Evolutionary conservation across 768 basidiomycete genomes (phyloP).

Genomic region (Artomyces pyxidatus): DNA sequence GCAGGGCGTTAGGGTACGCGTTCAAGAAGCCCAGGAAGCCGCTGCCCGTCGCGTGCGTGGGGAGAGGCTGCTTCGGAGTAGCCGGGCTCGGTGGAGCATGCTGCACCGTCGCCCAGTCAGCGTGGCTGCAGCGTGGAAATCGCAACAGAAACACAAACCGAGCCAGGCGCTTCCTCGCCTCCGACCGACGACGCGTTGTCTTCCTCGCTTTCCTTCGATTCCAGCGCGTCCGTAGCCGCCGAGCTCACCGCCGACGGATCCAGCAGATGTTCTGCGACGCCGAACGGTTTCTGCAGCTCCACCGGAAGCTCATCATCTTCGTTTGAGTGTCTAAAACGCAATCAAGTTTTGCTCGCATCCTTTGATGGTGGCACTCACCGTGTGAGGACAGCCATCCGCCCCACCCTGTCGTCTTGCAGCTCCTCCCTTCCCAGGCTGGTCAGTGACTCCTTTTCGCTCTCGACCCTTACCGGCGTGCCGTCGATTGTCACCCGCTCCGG

Average conservation of each 20-base stretch:
- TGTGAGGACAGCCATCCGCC: slow-evolving; percentile 58
- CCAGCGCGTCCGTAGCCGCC: slow-evolving; percentile 7
- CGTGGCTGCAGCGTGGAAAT: not conserved
- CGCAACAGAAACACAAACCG: slow-evolving; percentile 1
- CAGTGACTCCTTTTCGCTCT: slow-evolving; percentile 71
- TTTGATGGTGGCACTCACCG: slow-evolving; percentile 38
- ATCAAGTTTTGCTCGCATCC: slow-evolving; percentile 4
- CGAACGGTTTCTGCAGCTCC: slow-evolving; percentile 52
- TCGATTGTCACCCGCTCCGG: slow-evolving; percentile 35
- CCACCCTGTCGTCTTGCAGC: slow-evolving; percentile 61
- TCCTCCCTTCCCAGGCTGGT: slow-evolving; percentile 68
- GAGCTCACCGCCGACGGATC: slow-evolving; percentile 28
- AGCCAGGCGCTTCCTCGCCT: slow-evolving; percentile 11
- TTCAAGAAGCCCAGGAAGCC: slow-evolving; percentile 56
- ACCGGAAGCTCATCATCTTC: slow-evolving; percentile 52
- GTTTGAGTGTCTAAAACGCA: slow-evolving; percentile 21
- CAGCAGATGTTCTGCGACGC: slow-evolving; percentile 51
- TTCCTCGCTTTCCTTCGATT: slow-evolving; percentile 16
- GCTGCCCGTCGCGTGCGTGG: slow-evolving; percentile 21
- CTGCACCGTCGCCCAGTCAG: not conserved
- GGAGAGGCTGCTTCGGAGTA: slow-evolving; percentile 16
- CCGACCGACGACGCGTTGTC: not conserved
- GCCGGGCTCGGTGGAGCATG: slow-evolving; percentile 17
- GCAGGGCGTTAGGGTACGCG: slow-evolving; percentile 49
- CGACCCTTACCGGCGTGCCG: slow-evolving; percentile 35